Percentiles rank a stretch among this genome's conserved stretches.
Conservation (phyloP, 305 asterid species). For the Fraxinus angustifolia region DNA sequence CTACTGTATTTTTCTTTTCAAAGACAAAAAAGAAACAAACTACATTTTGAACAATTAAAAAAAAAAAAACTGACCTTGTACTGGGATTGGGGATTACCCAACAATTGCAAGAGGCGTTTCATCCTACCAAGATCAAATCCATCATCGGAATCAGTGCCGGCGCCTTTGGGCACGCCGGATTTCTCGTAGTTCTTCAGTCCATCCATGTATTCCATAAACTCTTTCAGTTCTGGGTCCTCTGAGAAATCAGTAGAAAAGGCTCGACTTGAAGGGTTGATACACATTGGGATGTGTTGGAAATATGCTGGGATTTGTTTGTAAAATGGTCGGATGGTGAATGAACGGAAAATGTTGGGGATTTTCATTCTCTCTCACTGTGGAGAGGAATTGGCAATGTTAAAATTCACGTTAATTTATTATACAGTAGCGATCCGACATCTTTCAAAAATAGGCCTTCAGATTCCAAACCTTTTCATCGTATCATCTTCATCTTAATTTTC, state of each 20-base stretch:
- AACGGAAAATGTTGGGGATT: slow-evolving; percentile 22
- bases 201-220: slow-evolving; percentile 55
- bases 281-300: slow-evolving; percentile 12
- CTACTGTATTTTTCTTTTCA: background rate
- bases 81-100: slow-evolving; percentile 76
- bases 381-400: background rate
- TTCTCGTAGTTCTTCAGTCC: slow-evolving; percentile 80
- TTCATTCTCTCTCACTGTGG: slow-evolving; percentile 18
- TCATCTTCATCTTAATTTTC: background rate
- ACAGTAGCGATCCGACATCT: background rate
- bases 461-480: background rate
- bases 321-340: slow-evolving; percentile 16
- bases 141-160: slow-evolving; percentile 77
- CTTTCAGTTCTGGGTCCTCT: slow-evolving; percentile 48
- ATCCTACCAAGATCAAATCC: slow-evolving; percentile 91
- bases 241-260: slow-evolving; percentile 34
- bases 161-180: slow-evolving; percentile 72
- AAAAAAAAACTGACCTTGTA: slow-evolving; percentile 55
- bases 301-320: slow-evolving; percentile 2
- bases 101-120: slow-evolving; percentile 58
- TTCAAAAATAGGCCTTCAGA: background rate
- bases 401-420: background rate
- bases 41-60: background rate
- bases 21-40: background rate
- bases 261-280: slow-evolving; percentile 22